Percentiles rank a stretch among this genome's conserved stretches.
Conservation (phyloP, 2,329 filamentous ascomycete genomes). For the Chaetomiaceae sp. region DNA sequence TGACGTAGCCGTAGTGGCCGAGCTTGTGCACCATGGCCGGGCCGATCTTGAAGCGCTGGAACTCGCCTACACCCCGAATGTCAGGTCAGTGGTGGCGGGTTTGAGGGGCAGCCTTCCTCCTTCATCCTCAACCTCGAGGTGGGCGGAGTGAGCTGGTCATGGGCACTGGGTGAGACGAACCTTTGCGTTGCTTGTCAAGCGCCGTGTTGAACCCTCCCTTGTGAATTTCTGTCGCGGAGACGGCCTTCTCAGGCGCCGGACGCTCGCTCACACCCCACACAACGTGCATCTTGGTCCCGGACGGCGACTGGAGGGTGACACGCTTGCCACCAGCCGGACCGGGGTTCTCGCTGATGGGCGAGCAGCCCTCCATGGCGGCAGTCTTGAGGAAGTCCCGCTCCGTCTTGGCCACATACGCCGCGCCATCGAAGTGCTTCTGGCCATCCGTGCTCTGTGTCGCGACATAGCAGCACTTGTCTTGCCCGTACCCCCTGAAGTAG, state of each 20-base stretch:
- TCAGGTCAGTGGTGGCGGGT: too few relatives aligned
- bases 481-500: background rate
- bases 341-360: background rate
- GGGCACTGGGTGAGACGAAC: too few relatives aligned
- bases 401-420: background rate
- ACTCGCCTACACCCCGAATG: background rate
- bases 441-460: background rate
- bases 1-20: background rate
- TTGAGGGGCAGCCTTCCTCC: too few relatives aligned
- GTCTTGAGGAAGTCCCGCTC: background rate
- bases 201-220: background rate
- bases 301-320: background rate
- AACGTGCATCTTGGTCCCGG: background rate
- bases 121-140: too few relatives aligned
- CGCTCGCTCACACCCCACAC: background rate
- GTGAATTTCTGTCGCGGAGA: background rate
- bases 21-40: background rate
- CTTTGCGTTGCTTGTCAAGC: background rate
- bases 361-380: background rate
- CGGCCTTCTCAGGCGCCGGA: background rate
- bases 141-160: too few relatives aligned
- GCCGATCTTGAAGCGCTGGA: background rate
- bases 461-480: background rate
- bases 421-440: background rate
- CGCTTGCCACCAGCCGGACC: too few relatives aligned